Evolutionary conservation across 2,329 filamentous ascomycete genomes (phyloP).

Genomic region (Corinectria fuckeliana): DNA sequence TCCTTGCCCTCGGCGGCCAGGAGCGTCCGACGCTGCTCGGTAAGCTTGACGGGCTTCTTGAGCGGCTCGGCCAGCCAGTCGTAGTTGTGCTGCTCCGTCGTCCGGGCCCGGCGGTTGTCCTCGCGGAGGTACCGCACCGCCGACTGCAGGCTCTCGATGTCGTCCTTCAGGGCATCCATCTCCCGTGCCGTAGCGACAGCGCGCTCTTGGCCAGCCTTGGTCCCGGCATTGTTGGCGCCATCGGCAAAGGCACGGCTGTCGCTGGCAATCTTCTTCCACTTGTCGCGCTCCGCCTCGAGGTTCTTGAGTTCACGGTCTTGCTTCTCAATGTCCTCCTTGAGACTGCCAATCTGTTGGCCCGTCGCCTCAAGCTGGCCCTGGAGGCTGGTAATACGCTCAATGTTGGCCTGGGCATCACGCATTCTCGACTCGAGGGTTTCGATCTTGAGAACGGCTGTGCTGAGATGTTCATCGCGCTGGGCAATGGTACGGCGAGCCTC

Average conservation of each 20-base stretch:
- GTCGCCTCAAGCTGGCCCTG: conserved; percentile 65
- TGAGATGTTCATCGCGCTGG: conserved; percentile 79
- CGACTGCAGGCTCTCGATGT: conserved; percentile 69
- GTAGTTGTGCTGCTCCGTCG: conserved; percentile 60
- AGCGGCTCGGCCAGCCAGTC: conserved; percentile 71
- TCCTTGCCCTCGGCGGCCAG: conserved; percentile 68
- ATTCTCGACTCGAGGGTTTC: conserved; percentile 89
- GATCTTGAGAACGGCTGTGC: conserved; percentile 89
- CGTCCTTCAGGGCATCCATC: conserved; percentile 73
- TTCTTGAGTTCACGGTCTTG: conserved; percentile 70
- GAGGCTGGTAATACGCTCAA: conserved; percentile 70
- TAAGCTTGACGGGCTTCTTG: conserved; percentile 49
- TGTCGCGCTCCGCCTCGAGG: conserved; percentile 70
- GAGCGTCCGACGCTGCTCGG: conserved; percentile 57
- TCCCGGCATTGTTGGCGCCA: conserved; percentile 55
- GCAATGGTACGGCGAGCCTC: conserved; percentile 76
- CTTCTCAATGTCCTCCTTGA: conserved; percentile 70
- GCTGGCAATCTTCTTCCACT: conserved; percentile 74
- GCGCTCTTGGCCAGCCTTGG: conserved; percentile 67
- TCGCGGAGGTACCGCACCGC: conserved; percentile 72
- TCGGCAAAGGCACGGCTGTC: conserved; percentile 64
- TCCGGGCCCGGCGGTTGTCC: conserved; percentile 68
- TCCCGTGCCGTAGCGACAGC: conserved; percentile 75
- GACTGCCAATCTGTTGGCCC: conserved; percentile 55
- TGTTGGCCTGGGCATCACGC: conserved; percentile 81